These are phyloP conservation scores for Pleoardoris graminearum DNA, from an alignment of 2,329 filamentous ascomycete species.

Conservation along the genomic window DNA sequence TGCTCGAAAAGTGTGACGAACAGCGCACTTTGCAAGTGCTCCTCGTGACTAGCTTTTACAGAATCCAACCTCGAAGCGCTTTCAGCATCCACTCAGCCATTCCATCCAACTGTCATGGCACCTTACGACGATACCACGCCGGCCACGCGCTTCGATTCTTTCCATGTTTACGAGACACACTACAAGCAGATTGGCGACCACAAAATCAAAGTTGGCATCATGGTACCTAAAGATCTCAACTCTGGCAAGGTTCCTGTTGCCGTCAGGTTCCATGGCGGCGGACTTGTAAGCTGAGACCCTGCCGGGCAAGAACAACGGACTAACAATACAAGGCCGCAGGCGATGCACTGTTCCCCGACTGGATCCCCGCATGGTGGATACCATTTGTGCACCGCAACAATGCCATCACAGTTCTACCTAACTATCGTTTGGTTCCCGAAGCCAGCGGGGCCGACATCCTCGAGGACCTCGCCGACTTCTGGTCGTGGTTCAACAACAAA, in stretches of 20 bases:
- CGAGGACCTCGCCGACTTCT: conserved; percentile 54
- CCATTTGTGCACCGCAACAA: conserved; percentile 44
- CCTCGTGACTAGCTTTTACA: background rate
- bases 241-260: conserved; percentile 46
- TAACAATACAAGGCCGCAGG: conserved; percentile 26
- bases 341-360: conserved; percentile 32
- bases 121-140: conserved; percentile 21
- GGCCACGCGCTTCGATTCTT: conserved; percentile 42
- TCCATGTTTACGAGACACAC: conserved; percentile 44
- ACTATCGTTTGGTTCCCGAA: conserved; percentile 59
- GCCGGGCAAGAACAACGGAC: background rate
- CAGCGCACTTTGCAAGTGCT: background rate
- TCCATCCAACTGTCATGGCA: background rate
- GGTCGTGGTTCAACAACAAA: conserved; percentile 48
- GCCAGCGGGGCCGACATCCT: conserved; percentile 53
- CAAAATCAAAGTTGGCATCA: conserved; percentile 42
- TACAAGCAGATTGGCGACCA: conserved; percentile 50
- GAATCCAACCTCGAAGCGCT: background rate
- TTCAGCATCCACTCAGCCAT: background rate
- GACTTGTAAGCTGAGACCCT: conserved; percentile 37
- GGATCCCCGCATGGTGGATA: conserved; percentile 40
- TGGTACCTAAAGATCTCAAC: conserved; percentile 45
- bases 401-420: conserved; percentile 53
- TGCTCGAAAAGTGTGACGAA: too few species aligned
- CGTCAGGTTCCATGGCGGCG: conserved; percentile 53